A percentile compares a stretch with the other conserved stretches of the same genome.
Conservation (phyloP, 2,329 filamentous ascomycete species). For the Colletotrichum paranaense region DNA sequence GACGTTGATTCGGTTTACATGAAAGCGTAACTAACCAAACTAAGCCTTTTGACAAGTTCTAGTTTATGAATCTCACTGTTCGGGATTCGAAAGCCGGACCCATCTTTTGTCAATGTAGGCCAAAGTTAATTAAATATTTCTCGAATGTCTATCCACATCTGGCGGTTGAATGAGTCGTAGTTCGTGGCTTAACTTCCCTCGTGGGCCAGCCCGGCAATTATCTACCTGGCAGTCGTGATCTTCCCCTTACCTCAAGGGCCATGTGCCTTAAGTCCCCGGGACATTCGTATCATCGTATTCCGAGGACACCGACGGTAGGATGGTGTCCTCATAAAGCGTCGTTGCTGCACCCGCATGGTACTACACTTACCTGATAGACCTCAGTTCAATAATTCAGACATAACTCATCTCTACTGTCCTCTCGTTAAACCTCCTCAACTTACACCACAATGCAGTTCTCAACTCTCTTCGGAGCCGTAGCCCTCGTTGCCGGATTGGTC, state of each 20-base stretch:
- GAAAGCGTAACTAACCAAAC: background rate
- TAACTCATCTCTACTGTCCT: background rate
- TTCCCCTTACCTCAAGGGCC: background rate
- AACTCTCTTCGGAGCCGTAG: background rate
- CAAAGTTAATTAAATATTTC: background rate
- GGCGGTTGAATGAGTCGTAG: background rate
- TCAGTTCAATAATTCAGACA: background rate
- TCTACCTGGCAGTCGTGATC: background rate
- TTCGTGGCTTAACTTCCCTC: no score
- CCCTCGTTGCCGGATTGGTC: background rate
- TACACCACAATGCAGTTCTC: background rate
- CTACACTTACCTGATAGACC: no score
- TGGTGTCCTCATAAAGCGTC: background rate
- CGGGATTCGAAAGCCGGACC: background rate
- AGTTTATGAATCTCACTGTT: background rate
- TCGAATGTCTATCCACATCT: background rate
- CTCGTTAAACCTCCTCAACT: background rate
- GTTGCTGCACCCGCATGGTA: background rate
- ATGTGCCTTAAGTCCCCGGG: background rate
- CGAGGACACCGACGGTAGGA: background rate
- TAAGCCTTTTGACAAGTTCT: no score
- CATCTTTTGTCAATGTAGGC: background rate
- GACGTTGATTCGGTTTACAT: background rate
- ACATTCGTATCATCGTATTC: background rate
- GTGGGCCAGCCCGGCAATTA: background rate